These are phyloP conservation scores for Aureobasidium sp. DNA, from an alignment of 2,329 filamentous ascomycete species.

Conservation along the genomic window DNA sequence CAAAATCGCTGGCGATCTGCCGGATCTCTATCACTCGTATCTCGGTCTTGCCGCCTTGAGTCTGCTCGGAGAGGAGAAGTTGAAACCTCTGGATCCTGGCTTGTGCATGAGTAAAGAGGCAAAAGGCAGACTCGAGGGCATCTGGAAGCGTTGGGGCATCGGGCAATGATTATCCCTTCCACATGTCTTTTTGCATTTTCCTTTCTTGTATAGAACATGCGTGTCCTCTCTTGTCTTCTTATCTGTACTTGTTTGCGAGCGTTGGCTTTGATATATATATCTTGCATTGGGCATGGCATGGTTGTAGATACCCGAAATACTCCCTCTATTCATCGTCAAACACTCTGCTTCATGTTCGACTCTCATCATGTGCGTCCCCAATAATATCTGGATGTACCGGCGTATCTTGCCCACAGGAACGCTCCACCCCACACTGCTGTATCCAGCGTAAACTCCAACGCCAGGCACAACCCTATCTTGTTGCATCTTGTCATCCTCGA, in stretches of 20 bases:
- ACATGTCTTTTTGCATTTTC: not conserved
- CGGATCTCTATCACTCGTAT: slow-evolving; percentile 79
- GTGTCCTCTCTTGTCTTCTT: not conserved
- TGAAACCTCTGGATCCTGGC: slow-evolving; percentile 64
- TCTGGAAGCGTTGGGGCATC: slow-evolving; percentile 22
- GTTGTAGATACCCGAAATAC: not conserved
- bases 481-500: not conserved
- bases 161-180: not conserved
- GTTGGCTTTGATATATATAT: not conserved
- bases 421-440: slow-evolving; percentile 10
- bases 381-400: slow-evolving; percentile 3
- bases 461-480: slow-evolving; percentile 15
- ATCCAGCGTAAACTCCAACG: slow-evolving; percentile 11
- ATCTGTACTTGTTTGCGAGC: not conserved
- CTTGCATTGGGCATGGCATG: not conserved
- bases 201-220: not conserved
- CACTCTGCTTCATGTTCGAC: not conserved
- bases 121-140: slow-evolving; percentile 20
- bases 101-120: slow-evolving; percentile 63
- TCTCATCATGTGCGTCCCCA: slow-evolving; percentile 10
- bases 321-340: not conserved
- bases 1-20: slow-evolving; percentile 37
- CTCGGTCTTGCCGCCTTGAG: slow-evolving; percentile 75
- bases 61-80: slow-evolving; percentile 50
- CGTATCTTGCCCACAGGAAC: slow-evolving; percentile 4